A percentile compares a stretch with the other conserved stretches of the same genome.
Evolutionary conservation across 2,329 filamentous ascomycete species (phyloP).

Genomic region (Colletotrichum endophyticum): DNA sequence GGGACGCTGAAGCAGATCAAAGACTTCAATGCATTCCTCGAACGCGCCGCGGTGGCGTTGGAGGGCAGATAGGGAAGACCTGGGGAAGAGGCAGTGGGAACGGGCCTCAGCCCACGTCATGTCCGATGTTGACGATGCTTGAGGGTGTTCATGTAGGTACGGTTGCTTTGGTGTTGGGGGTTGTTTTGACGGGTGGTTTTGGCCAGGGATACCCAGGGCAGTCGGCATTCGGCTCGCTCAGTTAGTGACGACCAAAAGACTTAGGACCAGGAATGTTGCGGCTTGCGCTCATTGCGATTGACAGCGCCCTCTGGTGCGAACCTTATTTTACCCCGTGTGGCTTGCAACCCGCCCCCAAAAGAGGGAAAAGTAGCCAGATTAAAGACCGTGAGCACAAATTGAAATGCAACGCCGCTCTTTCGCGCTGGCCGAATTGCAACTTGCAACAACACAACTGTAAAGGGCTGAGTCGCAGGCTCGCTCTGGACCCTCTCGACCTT

Average conservation of each 20-base stretch:
- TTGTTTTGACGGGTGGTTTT: neutral
- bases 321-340: neutral
- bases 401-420: neutral
- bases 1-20: constrained; percentile 61
- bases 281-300: neutral
- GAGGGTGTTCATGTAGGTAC: neutral
- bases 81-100: neutral
- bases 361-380: neutral
- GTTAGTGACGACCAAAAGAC: neutral
- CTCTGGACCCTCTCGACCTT: neutral
- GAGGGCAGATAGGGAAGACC: constrained; percentile 37
- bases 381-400: neutral
- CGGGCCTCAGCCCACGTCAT: neutral
- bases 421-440: neutral
- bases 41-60: constrained; percentile 62
- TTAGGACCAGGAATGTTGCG: neutral
- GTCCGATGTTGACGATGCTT: neutral
- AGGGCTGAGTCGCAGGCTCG: neutral
- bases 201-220: constrained; percentile 2
- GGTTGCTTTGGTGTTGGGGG: neutral
- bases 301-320: neutral
- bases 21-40: constrained; percentile 68
- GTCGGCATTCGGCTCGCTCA: constrained; percentile 12
- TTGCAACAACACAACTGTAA: neutral
- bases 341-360: neutral